Conservation (phyloP, 2,329 filamentous ascomycete genomes). For the Epichloe elymi region DNA sequence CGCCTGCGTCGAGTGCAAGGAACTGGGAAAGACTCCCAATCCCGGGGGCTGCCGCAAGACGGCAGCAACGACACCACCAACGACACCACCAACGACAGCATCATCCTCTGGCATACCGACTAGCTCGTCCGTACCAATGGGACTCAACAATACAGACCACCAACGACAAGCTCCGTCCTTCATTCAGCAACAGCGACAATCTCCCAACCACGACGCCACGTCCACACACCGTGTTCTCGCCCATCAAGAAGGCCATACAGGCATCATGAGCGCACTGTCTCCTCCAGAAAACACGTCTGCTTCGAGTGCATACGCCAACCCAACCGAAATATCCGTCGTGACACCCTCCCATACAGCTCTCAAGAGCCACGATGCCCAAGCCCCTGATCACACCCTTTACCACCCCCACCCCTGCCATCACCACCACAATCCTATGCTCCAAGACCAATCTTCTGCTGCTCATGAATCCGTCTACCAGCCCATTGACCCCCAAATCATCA, state of each 20-base stretch:
- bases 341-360: background rate
- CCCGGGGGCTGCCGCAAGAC: conserved; percentile 13
- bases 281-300: conserved; percentile 13
- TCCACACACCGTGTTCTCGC: conserved; percentile 14
- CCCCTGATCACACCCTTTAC: background rate
- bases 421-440: conserved; percentile 22
- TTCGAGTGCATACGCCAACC: conserved; percentile 32
- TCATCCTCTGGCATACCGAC: background rate
- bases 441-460: conserved; percentile 14
- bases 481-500: conserved; percentile 48
- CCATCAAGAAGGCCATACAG: conserved; percentile 17
- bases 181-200: background rate
- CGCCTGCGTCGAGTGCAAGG: conserved; percentile 82
- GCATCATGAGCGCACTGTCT: conserved; percentile 15
- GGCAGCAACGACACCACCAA: background rate
- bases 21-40: conserved; percentile 46
- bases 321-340: conserved; percentile 34
- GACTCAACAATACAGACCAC: background rate
- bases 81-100: background rate
- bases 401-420: conserved; percentile 12
- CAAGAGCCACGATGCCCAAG: background rate
- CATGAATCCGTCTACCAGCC: conserved; percentile 30
- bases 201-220: conserved; percentile 7
- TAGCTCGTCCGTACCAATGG: background rate
- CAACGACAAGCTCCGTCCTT: background rate